Percentiles rank a stretch among this genome's conserved stretches.
Conservation (phyloP, 176 grass and related monocot genomes). For the Canna indica region DNA sequence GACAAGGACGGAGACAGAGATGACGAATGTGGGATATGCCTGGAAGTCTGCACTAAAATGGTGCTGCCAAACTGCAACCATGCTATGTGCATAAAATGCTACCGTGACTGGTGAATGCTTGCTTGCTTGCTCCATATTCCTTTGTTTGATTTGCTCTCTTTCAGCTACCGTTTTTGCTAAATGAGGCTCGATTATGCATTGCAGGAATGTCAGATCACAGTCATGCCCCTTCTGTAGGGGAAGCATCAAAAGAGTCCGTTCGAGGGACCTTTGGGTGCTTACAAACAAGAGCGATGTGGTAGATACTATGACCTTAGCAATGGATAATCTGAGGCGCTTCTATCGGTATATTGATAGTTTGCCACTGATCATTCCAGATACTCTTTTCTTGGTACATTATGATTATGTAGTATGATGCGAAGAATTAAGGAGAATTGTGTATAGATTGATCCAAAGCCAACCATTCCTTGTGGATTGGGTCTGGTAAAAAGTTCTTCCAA, state of each 20-base stretch:
- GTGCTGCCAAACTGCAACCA: slow-evolving; percentile 92
- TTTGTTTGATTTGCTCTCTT: background rate
- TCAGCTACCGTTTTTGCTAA: background rate
- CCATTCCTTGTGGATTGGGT: slow-evolving; percentile 53
- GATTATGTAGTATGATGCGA: slow-evolving; percentile 52
- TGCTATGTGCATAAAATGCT: slow-evolving; percentile 96
- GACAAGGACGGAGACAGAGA: slow-evolving; percentile 74
- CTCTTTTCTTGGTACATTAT: slow-evolving; percentile 55
- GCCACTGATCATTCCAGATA: slow-evolving; percentile 63
- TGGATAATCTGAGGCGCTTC: slow-evolving; percentile 67
- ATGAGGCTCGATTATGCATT: background rate
- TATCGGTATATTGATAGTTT: slow-evolving; percentile 62
- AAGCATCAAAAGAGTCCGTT: slow-evolving; percentile 54
- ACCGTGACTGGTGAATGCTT: slow-evolving; percentile 65
- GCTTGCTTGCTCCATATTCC: no score
- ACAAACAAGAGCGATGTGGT: slow-evolving; percentile 57
- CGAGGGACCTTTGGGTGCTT: slow-evolving; percentile 75
- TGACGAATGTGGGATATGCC: slow-evolving; percentile 89
- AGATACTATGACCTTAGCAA: slow-evolving; percentile 50
- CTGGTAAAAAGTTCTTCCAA: slow-evolving; percentile 35
- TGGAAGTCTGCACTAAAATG: slow-evolving; percentile 93
- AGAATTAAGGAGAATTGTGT: slow-evolving; percentile 18
- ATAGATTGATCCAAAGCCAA: slow-evolving; percentile 37
- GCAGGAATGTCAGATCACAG: slow-evolving; percentile 65
- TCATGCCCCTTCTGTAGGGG: slow-evolving; percentile 73